Conservation (phyloP, 495 filamentous ascomycete genomes). For the Neurospora sp. region DNA sequence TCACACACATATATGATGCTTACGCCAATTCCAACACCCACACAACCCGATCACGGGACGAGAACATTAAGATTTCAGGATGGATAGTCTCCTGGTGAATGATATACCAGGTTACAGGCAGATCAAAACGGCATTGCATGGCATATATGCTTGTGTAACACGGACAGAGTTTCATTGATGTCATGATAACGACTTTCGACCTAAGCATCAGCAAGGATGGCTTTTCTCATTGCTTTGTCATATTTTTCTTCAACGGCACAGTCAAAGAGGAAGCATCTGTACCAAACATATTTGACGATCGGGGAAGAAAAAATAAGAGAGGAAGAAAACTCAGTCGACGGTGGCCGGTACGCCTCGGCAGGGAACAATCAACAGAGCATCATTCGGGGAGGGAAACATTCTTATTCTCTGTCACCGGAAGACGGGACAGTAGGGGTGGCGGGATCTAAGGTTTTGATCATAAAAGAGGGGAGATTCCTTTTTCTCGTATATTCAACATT, state of each 20-base stretch:
- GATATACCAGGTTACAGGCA: neutral
- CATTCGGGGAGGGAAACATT: neutral
- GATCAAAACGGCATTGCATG: neutral
- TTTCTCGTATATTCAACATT: neutral
- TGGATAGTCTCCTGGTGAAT: neutral
- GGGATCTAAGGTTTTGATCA: neutral
- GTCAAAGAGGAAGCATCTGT: neutral
- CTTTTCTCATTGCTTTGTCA: neutral
- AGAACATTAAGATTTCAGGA: neutral
- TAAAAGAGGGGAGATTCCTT: neutral
- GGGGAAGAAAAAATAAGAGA: neutral
- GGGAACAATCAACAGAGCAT: neutral
- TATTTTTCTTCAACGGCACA: neutral
- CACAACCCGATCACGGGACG: neutral
- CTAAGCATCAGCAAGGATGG: neutral
- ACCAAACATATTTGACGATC: neutral
- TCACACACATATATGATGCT: neutral
- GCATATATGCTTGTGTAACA: neutral
- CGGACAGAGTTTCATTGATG: neutral
- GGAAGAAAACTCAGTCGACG: neutral
- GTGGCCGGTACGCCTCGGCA: neutral
- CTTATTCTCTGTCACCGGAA: neutral
- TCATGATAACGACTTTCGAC: neutral
- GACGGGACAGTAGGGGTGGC: neutral
- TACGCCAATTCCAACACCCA: neutral